phyloP scores from a whole-genome alignment of 768 basidiomycete species.

The Termitomyces sp. region DNA sequence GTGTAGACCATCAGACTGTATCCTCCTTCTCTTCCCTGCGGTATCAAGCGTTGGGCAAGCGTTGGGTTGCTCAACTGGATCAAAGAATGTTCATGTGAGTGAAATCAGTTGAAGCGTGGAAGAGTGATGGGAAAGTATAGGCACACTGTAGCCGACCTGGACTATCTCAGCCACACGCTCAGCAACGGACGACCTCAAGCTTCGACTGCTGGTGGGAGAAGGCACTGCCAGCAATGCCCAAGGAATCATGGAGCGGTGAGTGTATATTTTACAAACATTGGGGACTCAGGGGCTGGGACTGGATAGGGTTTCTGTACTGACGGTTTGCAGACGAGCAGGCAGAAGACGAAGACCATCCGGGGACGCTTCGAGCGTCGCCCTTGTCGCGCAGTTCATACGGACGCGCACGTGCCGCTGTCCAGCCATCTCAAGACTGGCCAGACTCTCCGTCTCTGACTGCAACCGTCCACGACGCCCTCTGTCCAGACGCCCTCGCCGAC shows the following conservation, averaged over 20 bases:
- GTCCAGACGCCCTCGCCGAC: slow-evolving; percentile 21
- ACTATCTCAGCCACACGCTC: slow-evolving; percentile 13
- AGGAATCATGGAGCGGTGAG: slow-evolving; percentile 12
- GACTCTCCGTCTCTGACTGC: slow-evolving; percentile 15
- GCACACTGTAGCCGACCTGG: slow-evolving; percentile 13
- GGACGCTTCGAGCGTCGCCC: slow-evolving; percentile 31
- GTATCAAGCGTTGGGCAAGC: background rate
- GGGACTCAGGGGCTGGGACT: slow-evolving; percentile 14
- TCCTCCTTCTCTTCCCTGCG: background rate
- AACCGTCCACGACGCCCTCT: background rate
- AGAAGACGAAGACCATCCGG: slow-evolving; percentile 28
- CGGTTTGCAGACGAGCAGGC: slow-evolving; percentile 22
- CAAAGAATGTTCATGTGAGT: slow-evolving; percentile 13
- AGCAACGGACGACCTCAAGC: slow-evolving; percentile 14
- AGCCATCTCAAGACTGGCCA: slow-evolving; percentile 27
- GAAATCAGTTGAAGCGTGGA: slow-evolving; percentile 16
- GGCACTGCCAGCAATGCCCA: slow-evolving; percentile 35
- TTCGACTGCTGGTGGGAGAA: slow-evolving; percentile 31
- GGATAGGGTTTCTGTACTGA: background rate
- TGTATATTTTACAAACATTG: slow-evolving; percentile 18
- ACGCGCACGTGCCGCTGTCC: slow-evolving; percentile 41
- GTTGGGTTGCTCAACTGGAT: background rate
- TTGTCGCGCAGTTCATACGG: slow-evolving; percentile 29
- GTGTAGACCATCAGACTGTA: background rate
- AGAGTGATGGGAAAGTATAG: slow-evolving; percentile 19